Conservation (phyloP, 83 land plant species). For the Picea abies region DNA sequence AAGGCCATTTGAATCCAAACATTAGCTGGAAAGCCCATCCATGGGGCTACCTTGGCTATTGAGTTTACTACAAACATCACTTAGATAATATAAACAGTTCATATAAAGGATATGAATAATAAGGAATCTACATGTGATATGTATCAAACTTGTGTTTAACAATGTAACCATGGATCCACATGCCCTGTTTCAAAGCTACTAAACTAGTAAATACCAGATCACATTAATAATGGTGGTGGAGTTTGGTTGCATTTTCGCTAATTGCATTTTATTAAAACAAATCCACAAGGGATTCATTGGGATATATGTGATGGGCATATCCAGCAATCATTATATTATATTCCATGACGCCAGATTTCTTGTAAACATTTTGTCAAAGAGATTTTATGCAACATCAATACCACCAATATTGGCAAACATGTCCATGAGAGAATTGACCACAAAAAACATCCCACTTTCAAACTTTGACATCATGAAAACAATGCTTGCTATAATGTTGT, state of each 20-base stretch:
- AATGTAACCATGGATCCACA: slow-evolving; percentile 42
- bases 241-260: slow-evolving; percentile 27
- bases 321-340: slow-evolving; percentile 45
- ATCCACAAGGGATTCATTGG: slow-evolving; percentile 17
- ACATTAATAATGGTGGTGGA: slow-evolving; percentile 38
- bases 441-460: background rate
- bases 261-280: slow-evolving; percentile 31
- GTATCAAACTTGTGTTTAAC: slow-evolving; percentile 30
- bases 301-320: slow-evolving; percentile 33
- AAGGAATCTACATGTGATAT: too few species aligned
- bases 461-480: too few species aligned
- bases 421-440: slow-evolving; percentile 38
- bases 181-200: slow-evolving; percentile 44
- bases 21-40: too few species aligned
- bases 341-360: slow-evolving; percentile 45
- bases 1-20: too few species aligned
- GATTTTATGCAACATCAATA: slow-evolving; percentile 28
- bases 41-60: too few species aligned
- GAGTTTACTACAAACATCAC: too few species aligned
- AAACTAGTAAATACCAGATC: slow-evolving; percentile 35
- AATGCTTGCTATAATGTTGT: too few species aligned
- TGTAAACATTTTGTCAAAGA: slow-evolving; percentile 36
- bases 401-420: slow-evolving; percentile 14
- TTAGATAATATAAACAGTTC: too few species aligned
- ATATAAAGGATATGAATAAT: background rate